Conservation (phyloP, 768 basidiomycete species). For the Collybia nuda region DNA sequence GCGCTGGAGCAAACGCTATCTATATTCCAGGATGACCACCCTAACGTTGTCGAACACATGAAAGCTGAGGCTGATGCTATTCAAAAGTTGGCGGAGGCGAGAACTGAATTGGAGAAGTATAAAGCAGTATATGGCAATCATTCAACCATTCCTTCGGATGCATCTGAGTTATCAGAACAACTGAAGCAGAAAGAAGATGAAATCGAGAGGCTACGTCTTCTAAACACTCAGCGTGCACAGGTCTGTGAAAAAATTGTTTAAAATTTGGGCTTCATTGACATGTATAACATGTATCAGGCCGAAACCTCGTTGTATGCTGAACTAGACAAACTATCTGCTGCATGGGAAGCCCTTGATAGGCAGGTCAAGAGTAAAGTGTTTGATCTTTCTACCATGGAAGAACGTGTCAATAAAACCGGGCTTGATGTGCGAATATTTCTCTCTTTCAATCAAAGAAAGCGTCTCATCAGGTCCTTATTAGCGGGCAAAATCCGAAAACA, state of each 20-base stretch:
- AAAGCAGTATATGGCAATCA: slow-evolving; percentile 62
- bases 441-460: not conserved
- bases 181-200: slow-evolving; percentile 71
- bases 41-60: slow-evolving; percentile 52
- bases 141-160: slow-evolving; percentile 50
- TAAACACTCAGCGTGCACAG: slow-evolving; percentile 63
- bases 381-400: slow-evolving; percentile 74
- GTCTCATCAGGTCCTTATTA: slow-evolving; percentile 27
- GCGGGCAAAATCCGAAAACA: slow-evolving; percentile 97
- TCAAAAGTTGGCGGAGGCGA: slow-evolving; percentile 44
- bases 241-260: slow-evolving; percentile 34
- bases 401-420: slow-evolving; percentile 59
- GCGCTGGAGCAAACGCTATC: slow-evolving; percentile 55
- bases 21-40: slow-evolving; percentile 45
- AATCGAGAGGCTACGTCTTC: slow-evolving; percentile 57
- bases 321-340: slow-evolving; percentile 79
- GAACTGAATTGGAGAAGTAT: slow-evolving; percentile 57
- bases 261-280: slow-evolving; percentile 5
- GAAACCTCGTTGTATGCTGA: slow-evolving; percentile 81
- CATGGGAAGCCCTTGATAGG: slow-evolving; percentile 83
- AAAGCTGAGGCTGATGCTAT: slow-evolving; percentile 50
- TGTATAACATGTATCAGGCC: slow-evolving; percentile 38
- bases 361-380: slow-evolving; percentile 86
- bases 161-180: slow-evolving; percentile 46
- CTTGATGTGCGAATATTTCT: slow-evolving; percentile 69